Base-by-base conservation (phyloP, 1,284 basidiomycete genomes). In the Naganishia sp. region DNA sequence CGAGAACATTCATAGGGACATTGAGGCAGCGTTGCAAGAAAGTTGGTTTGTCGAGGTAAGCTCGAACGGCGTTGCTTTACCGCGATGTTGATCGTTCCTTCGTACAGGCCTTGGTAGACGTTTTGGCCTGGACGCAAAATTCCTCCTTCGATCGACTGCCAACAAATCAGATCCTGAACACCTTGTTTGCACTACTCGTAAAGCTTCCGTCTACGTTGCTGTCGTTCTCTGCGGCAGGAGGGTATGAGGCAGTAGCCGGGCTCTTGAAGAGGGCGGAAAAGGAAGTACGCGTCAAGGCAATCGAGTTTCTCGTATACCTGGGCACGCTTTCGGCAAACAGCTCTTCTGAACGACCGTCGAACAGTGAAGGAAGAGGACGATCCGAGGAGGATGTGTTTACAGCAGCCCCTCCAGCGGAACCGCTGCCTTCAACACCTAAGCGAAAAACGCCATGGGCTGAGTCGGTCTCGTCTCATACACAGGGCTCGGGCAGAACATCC, bases 1-100 rank as follows among this genome's bases (percentile, higher is more conserved):
- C 13, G 36, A 50, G 7, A 52, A 39, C 25, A 50, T 60, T 7
- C n/a, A 28, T 7, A 3, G 13, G 36, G 36, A 39, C 36, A 7
- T 9, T 9, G 7, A 39, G 15, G 31, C 33, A 23, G 48, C 59
- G 6, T 33, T 61, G n/a, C 48, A 18, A 23, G 36, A 61, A 36
- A 23, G 23, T 28, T 61, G 59, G 59, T 33, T 52, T 7, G 48
- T 52, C 23, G 59, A 61, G 59, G 59, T 61, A 43, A 18, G 59
- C 11, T n/a, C 39, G 16, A n/a, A 6, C 25, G 0, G 18, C 21
- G 10, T 7, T 6, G 6, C 42, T 21, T 18, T 2, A 23, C 16
- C 3, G 6, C 3, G 18, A 16, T 31, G 36, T 10, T 39, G 31
- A 39, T 21, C n/a, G 2, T 42, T 39, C 7, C 16, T 21, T 21